Evolutionary conservation across 2,329 filamentous ascomycete genomes (phyloP).

Genomic region (Zymoseptoria crescenta): DNA sequence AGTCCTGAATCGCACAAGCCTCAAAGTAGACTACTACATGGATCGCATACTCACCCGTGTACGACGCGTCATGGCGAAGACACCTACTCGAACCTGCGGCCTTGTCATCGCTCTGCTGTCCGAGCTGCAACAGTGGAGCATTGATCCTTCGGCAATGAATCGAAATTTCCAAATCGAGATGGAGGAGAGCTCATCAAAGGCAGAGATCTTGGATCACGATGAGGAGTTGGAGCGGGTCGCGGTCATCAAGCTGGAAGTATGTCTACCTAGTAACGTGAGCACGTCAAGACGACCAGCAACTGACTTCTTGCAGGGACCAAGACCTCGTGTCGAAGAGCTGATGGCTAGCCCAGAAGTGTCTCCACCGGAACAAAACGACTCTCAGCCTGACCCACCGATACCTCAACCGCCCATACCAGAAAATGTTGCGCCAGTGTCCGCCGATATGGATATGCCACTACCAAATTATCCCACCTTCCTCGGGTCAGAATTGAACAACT

Average conservation of each 20-base stretch:
- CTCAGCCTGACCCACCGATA: background rate
- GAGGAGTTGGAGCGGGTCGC: constrained; percentile 3
- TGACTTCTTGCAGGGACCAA: background rate
- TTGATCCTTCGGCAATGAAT: constrained; percentile 13
- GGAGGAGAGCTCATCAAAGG: background rate
- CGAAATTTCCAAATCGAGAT: constrained; percentile 10
- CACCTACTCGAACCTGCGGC: constrained; percentile 18
- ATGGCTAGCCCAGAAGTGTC: background rate
- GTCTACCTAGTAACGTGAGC: constrained; percentile 6
- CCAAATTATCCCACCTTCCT: background rate
- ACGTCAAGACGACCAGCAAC: background rate
- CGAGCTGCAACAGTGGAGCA: constrained; percentile 27
- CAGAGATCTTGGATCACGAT: constrained; percentile 7
- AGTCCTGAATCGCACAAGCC: constrained; percentile 59
- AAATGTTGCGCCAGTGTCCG: background rate
- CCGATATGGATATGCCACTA: background rate
- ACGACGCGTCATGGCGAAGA: constrained; percentile 48
- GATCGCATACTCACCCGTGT: constrained; percentile 64
- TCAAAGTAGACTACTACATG: constrained; percentile 60
- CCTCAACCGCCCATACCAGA: background rate
- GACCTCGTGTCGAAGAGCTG: background rate
- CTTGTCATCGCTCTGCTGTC: constrained; percentile 26
- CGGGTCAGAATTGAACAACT: background rate
- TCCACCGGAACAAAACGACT: background rate
- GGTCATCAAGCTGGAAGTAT: constrained; percentile 5